phyloP scores from a whole-genome alignment of 1,284 basidiomycete genomes.

The Filobasidium uniguttulatum region DNA sequence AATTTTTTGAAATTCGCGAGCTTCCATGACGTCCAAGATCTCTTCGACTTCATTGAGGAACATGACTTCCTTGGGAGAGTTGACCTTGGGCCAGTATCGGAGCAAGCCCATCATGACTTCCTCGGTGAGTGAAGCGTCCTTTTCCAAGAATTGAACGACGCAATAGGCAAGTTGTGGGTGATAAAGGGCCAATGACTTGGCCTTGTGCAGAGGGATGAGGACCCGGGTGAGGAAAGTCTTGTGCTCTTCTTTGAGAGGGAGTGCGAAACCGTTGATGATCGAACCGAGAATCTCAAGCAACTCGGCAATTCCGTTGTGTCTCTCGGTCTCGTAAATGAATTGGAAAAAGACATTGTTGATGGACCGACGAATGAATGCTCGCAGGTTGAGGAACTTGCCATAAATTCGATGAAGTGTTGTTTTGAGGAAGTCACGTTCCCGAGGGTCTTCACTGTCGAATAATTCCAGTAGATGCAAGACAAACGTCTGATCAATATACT shows the following conservation, averaged over 20 bases:
- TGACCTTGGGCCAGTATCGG: slow-evolving; percentile 98
- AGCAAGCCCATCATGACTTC: slow-evolving; percentile 90
- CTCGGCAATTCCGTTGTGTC: slow-evolving; percentile 98
- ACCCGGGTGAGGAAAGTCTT: slow-evolving; percentile 94
- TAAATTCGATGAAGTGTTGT: slow-evolving; percentile 98
- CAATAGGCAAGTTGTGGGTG: slow-evolving; percentile 98
- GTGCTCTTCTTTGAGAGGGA: slow-evolving; percentile 98
- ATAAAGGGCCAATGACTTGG: slow-evolving; percentile 89
- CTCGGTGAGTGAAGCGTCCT: slow-evolving; percentile 82
- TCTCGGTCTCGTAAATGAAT: slow-evolving; percentile 96
- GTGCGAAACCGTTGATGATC: slow-evolving; percentile 98
- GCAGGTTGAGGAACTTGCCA: slow-evolving; percentile 96
- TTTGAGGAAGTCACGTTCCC: slow-evolving; percentile 98
- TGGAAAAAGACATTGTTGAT: slow-evolving; percentile 99
- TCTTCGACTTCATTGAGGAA: slow-evolving; percentile 99
- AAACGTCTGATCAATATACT: slow-evolving; percentile 93
- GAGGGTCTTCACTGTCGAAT: slow-evolving; percentile 97
- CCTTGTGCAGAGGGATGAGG: slow-evolving; percentile 95
- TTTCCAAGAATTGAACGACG: slow-evolving; percentile 97
- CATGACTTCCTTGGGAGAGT: slow-evolving; percentile 99
- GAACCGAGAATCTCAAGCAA: slow-evolving; percentile 95
- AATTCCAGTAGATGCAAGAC: slow-evolving; percentile 88
- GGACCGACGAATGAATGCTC: slow-evolving; percentile 94
- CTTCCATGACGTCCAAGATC: slow-evolving; percentile 95
- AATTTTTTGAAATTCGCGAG: slow-evolving; percentile 91